Percentiles rank a stretch among this genome's conserved stretches.
These are phyloP conservation scores for Bryopsis sp. DNA, from an alignment of 139 green algal genomes.

Conservation along the genomic window DNA sequence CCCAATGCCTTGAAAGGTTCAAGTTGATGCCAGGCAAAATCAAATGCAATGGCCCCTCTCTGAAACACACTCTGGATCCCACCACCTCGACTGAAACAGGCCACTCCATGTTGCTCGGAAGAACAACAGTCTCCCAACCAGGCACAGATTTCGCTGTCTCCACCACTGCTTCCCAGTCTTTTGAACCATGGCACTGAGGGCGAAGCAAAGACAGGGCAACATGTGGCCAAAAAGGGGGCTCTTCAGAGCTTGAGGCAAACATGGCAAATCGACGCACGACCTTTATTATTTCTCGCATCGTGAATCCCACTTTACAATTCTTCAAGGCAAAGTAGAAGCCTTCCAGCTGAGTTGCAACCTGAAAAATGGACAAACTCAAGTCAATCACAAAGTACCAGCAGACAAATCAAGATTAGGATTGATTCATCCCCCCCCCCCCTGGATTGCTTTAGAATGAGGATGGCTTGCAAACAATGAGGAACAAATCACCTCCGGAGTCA, in stretches of 20 bases:
- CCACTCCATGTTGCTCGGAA: no score
- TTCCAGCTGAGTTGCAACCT: no score
- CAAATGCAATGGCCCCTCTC: not conserved
- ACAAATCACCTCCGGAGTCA: constrained; percentile 5
- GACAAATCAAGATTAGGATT: no score
- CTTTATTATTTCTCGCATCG: constrained; percentile 34
- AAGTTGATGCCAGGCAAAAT: not conserved
- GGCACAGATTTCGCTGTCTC: not conserved
- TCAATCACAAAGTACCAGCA: no score
- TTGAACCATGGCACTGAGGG: no score
- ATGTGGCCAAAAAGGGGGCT: not conserved
- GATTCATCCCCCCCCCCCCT: no score
- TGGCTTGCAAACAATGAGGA: no score
- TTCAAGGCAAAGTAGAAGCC: constrained; percentile 16
- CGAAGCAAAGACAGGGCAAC: constrained; percentile 25
- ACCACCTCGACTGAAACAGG: constrained; percentile 21
- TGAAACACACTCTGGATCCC: no score
- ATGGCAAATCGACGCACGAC: constrained; percentile 15
- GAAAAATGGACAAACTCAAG: no score
- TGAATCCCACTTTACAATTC: constrained; percentile 4
- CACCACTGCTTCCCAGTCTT: not conserved
- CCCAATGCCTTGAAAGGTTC: not conserved
- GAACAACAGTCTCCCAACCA: not conserved
- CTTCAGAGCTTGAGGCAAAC: not conserved
- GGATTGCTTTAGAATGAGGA: no score